Base-by-base conservation (phyloP, 2,329 filamentous ascomycete species). In the Didymella segeticola region DNA sequence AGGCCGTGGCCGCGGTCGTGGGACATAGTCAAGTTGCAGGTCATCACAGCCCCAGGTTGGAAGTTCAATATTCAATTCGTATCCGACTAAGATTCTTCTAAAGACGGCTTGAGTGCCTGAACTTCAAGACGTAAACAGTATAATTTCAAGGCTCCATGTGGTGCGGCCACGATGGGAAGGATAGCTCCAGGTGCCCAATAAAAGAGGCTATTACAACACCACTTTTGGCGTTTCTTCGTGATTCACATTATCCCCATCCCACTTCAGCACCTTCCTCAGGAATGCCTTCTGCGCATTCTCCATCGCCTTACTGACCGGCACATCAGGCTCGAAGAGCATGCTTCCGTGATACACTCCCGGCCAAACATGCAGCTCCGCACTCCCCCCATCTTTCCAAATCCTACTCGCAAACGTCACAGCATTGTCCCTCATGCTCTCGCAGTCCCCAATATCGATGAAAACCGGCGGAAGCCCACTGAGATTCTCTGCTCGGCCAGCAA, bases 341-440 rank as follows among this genome's bases (percentile, higher is more conserved):
- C 14, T 33, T 12, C 45, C 52, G 39, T 60, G 56, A 29, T 53
- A 60, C 20, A 58, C 39, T 1, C 77, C 76, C 0, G 76, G 75
- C 65, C 77, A 78, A 5, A 82, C 66, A 61, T 80, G 78, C 34
- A 80, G 57, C 57, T 82, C 77, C 5, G 34, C 34, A n/a, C 10
- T 23, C n/a, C 79, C 76, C 19, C 78, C 77, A 11, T 70, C 73
- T n/a, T 67, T 70, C 53, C 74, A 76, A 27, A 81, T 59, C 43
- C 67, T 72, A 20, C 59, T 63, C 12, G 77, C 78, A 61, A 75
- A 80, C 19, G 68, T 67, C 15, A 80, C 50, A 39, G 66, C 67
- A 53, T 81, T 73, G 12, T 79, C 74, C 3, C 76, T 68, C 55
- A 81, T 80, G 25, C 78, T 64, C 60, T 82, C 79, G 30, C 78